Evolutionary conservation across 1,284 basidiomycete species (phyloP), one percentile per base, ranked within the genome.

Genomic region (Coniophora puteana): DNA sequence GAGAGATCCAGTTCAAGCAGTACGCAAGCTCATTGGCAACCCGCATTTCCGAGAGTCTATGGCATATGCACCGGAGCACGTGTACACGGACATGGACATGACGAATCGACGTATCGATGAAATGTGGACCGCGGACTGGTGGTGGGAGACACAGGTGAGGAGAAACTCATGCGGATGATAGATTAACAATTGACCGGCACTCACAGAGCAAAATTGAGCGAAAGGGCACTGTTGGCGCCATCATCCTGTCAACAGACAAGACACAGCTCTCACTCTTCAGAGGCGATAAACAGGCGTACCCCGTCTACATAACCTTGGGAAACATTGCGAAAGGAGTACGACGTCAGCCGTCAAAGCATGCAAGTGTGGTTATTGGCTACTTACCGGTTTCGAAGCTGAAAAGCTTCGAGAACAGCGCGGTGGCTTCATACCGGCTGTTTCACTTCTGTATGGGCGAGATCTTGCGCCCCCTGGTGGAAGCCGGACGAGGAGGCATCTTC

Each of bases 181-280:
- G 50, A 22, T 22, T 20, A 4, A 52, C n/a, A 6, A 21, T n/a
- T n/a, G n/a, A n/a, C n/a, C n/a, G n/a, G n/a, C n/a, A n/a, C n/a
- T 13, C 14, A 28, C 23, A 10, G 40, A 61, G 58, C 41, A 59
- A 34, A 27, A 43, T 13, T 42, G 65, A 8, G 58, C 58, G 3
- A 13, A 43, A 8, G 61, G 58, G 12, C 3, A 63, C 61, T 3
- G 47, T 69, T 23, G 51, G 51, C 3, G 62, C 65, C 0, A 29
- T 69, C 4, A 69, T 71, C 20, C 43, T 70, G 1, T 49, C 63
- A 4, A 63, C 66, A 0, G 65, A 71, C 45, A 67, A 71, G 44
- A 71, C 67, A 1, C 51, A 57, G 5, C 54, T 71, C 8, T 56
- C 67, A 8, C 43, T 40, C 3, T 62, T 67, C 46, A 52, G 57